Conservation (phyloP, 192 early-diverging fungal species). For the Entomortierella chlamydospora region DNA sequence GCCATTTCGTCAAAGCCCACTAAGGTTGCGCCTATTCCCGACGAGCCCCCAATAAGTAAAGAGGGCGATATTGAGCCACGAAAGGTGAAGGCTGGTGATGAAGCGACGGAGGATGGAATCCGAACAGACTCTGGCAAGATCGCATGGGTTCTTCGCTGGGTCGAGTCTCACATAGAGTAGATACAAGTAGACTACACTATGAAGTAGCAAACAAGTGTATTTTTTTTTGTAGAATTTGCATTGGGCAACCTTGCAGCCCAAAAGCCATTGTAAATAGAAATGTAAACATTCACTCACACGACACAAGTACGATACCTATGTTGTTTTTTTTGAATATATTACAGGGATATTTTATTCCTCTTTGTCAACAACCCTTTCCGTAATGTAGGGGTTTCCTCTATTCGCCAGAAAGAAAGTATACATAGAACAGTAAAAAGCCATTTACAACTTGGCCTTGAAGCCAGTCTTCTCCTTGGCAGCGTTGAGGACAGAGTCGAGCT, state of each 20-base stretch:
- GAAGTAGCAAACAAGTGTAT: no score
- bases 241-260: background rate
- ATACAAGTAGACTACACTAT: background rate
- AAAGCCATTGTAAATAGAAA: background rate
- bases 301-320: no score
- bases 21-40: background rate
- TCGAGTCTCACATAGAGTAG: constrained; percentile 24
- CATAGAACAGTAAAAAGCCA: no score
- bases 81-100: background rate
- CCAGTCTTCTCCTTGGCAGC: constrained; percentile 55
- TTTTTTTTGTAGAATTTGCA: background rate
- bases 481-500: constrained; percentile 77
- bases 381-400: background rate
- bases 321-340: constrained; percentile 2
- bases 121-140: constrained; percentile 29
- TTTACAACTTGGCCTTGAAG: constrained; percentile 75
- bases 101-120: background rate
- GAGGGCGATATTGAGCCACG: background rate
- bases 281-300: background rate
- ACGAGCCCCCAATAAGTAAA: background rate
- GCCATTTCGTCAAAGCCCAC: background rate
- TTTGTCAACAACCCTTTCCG: background rate
- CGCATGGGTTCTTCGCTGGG: constrained; percentile 37
- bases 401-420: no score
- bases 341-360: constrained; percentile 17